Evolutionary conservation across 768 basidiomycete genomes (phyloP).

Genomic region (Austroboletus eburneus): DNA sequence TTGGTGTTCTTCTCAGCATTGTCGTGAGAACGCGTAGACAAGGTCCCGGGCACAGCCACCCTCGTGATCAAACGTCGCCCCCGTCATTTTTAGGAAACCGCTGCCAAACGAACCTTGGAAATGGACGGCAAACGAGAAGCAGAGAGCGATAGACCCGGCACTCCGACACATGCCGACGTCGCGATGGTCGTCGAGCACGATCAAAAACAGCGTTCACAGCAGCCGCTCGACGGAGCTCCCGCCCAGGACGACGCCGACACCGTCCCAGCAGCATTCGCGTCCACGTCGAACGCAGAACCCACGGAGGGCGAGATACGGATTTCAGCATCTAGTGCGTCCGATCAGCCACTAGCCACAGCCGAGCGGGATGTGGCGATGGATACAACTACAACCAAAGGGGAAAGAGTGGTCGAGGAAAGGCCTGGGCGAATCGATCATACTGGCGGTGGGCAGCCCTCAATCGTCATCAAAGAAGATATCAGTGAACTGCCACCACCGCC

Average conservation of each 20-base stretch:
- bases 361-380: slow-evolving; percentile 25
- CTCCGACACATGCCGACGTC: neutral
- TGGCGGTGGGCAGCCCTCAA: slow-evolving; percentile 1
- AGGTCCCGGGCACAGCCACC: slow-evolving; percentile 28
- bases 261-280: neutral
- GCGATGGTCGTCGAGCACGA: slow-evolving; percentile 24
- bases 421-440: slow-evolving; percentile 8
- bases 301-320: neutral
- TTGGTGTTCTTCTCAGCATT: neutral
- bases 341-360: slow-evolving; percentile 22
- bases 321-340: slow-evolving; percentile 9
- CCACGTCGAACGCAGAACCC: slow-evolving; percentile 13
- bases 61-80: slow-evolving; percentile 21
- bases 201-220: slow-evolving; percentile 4
- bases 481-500: slow-evolving; percentile 6
- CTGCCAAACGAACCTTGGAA: slow-evolving; percentile 9
- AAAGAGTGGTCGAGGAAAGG: slow-evolving; percentile 11
- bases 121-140: slow-evolving; percentile 23
- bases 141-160: neutral
- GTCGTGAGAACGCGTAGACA: slow-evolving; percentile 6
- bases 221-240: neutral
- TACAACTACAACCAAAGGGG: slow-evolving; percentile 14
- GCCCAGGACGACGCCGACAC: slow-evolving; percentile 2
- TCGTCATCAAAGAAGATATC: slow-evolving; percentile 4
- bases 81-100: slow-evolving; percentile 27